Conservation (phyloP, 106 monocot species). For the Dendrobium catenatum region DNA sequence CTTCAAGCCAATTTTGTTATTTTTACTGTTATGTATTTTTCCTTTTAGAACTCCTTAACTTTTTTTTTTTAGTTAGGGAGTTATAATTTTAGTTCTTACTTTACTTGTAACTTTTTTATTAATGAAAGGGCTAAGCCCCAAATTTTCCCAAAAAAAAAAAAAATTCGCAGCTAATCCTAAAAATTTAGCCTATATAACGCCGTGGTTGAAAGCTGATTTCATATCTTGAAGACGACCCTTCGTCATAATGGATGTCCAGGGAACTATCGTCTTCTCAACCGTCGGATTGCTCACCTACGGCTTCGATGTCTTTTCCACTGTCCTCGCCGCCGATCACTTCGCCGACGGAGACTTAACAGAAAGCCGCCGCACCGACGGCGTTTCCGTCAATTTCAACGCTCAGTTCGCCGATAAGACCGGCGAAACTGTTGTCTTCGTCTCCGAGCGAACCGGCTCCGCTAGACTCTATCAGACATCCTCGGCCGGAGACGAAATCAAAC, state of each 20-base stretch:
- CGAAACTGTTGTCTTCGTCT: conserved; percentile 42
- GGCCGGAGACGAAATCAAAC: conserved; percentile 12
- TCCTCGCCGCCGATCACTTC: conserved; percentile 5
- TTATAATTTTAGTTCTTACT: no score
- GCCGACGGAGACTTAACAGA: conserved; percentile 16
- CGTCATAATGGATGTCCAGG: background rate
- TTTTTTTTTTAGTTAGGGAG: no score
- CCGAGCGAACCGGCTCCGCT: conserved; percentile 59
- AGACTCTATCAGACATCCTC: conserved; percentile 25
- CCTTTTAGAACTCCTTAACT: no score
- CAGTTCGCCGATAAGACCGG: conserved; percentile 51
- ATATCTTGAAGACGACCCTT: no score
- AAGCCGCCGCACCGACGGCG: conserved; percentile 71
- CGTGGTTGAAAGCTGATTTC: no score
- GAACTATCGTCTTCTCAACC: conserved; percentile 53
- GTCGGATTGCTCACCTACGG: conserved; percentile 30
- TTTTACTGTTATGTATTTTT: no score
- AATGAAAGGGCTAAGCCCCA: no score
- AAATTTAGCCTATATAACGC: no score
- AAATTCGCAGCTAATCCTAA: no score
- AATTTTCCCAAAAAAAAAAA: no score
- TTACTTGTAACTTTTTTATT: no score
- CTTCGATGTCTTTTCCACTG: conserved; percentile 59
- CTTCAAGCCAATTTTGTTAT: no score
- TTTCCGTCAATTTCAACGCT: conserved; percentile 73